These are phyloP conservation scores for Warburgia ugandensis DNA, from an alignment of 164 flowering plant genomes.

Conservation along the genomic window DNA sequence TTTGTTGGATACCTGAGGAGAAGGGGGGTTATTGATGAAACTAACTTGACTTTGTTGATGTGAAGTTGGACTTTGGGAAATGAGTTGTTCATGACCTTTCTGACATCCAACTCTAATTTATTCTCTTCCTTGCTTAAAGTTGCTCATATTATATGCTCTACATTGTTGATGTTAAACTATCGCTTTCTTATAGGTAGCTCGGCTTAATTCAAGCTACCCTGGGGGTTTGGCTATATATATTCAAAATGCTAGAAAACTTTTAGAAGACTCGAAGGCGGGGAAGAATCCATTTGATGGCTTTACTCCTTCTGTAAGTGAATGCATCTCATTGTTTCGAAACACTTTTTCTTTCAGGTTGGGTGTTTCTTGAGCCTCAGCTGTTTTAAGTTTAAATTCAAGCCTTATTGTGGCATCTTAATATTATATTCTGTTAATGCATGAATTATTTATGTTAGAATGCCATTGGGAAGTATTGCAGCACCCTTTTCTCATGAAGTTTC, in stretches of 20 bases:
- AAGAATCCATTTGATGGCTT: slow-evolving; percentile 95
- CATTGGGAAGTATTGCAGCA: no score
- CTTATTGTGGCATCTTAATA: neutral
- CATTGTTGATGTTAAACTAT: slow-evolving; percentile 3
- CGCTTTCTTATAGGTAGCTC: slow-evolving; percentile 40
- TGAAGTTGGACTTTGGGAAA: neutral
- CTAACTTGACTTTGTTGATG: neutral
- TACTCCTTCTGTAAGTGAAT: slow-evolving; percentile 78
- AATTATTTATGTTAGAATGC: no score
- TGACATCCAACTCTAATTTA: neutral
- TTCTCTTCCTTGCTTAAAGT: no score
- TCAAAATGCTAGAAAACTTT: slow-evolving; percentile 71
- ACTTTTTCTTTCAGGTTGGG: neutral
- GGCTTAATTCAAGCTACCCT: slow-evolving; percentile 76
- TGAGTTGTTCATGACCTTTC: neutral
- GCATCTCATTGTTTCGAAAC: neutral
- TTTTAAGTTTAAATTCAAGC: no score
- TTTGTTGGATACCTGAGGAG: no score
- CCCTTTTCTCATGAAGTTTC: no score
- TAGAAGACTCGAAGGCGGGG: slow-evolving; percentile 88
- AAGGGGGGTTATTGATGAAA: no score
- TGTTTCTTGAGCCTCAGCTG: neutral
- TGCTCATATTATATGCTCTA: neutral
- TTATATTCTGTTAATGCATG: no score
- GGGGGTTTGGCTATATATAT: slow-evolving; percentile 79